Base-by-base conservation (phyloP, 352 stramenopile species). In the Phytophthora idaei region DNA sequence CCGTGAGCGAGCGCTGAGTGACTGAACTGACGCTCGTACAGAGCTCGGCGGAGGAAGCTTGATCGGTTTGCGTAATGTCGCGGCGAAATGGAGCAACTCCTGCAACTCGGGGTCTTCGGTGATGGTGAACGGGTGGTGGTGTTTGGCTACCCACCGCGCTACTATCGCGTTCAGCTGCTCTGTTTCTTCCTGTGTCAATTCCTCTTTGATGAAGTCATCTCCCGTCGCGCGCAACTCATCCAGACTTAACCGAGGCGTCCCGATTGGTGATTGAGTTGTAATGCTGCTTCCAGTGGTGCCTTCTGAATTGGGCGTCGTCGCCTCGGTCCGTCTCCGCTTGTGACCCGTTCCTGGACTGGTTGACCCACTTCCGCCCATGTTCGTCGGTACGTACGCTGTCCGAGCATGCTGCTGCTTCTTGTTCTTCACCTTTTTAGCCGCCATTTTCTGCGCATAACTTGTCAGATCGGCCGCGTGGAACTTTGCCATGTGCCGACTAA, bases 401-500 rank as follows among this genome's bases (percentile, higher is more conserved):
- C 36, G 42, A 27, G 56, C 32, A 3, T 42, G 36, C 27, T 75
- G 60, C 49, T 61, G 56, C 44, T 67, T 72, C 64, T 69, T 64
- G 63, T 25, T 58, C 50, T 72, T 77, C 12, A 64, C 60, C 57
- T 80, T 80, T 42, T 67, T 74, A 31, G 72, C 57, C 29, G 69
- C 71, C 46, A 81, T 42, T 34, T 80, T 72, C 36, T 79, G 71
- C 56, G 72, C 74, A 27, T 79, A 85, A 54, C 54, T 80, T 9
- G 71, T 62, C 54, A 85, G 58, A 45, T 85, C 77, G 0, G 61
- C 48, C 4, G 68, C 64, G 44, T 85, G 77, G 48, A 81, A 85
- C 62, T 85, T 85, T 59, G 74, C 68, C 77, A 85, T 85, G 61
- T 85, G 77, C 3, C 77, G 73, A 50, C 77, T 85, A 21, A 85